phyloP scores from a whole-genome alignment of 805 yeast species.

The Kluyveromyces aestuarii region DNA sequence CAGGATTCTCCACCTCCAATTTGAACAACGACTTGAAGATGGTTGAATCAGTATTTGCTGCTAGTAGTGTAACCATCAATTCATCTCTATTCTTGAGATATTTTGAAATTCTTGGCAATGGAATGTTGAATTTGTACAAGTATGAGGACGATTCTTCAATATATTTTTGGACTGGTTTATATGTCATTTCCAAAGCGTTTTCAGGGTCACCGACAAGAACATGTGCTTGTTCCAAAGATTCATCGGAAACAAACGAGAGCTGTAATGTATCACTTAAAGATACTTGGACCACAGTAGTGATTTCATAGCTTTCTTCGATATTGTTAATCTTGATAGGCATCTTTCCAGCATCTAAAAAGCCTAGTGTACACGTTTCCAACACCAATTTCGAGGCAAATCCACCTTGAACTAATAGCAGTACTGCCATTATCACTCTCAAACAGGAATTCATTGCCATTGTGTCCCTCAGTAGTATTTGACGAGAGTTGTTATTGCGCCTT shows the following conservation, averaged over 20 bases:
- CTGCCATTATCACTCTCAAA: background rate
- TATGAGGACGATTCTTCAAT: slow-evolving; percentile 6
- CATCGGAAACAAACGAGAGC: background rate
- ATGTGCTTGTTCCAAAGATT: background rate
- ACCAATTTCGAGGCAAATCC: background rate
- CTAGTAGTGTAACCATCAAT: background rate
- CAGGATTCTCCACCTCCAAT: background rate
- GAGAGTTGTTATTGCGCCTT: too few relatives aligned
- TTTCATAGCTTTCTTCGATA: background rate
- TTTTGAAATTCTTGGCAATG: slow-evolving; percentile 4
- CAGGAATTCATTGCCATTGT: background rate
- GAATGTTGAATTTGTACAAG: slow-evolving; percentile 10
- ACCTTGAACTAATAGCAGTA: background rate
- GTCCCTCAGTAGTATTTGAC: too few relatives aligned
- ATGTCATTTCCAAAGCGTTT: slow-evolving; percentile 15
- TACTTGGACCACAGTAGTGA: background rate
- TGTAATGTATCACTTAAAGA: background rate
- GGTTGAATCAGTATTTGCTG: background rate
- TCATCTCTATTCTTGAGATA: background rate
- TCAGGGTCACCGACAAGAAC: slow-evolving; percentile 21
- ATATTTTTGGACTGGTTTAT: slow-evolving; percentile 13
- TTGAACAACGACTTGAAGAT: background rate
- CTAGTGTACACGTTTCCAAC: background rate
- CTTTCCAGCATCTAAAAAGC: background rate
- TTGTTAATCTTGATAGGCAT: background rate